Evolutionary conservation across 2,329 filamentous ascomycete species (phyloP).

Genomic region (Ilyonectria mors-panacis): DNA sequence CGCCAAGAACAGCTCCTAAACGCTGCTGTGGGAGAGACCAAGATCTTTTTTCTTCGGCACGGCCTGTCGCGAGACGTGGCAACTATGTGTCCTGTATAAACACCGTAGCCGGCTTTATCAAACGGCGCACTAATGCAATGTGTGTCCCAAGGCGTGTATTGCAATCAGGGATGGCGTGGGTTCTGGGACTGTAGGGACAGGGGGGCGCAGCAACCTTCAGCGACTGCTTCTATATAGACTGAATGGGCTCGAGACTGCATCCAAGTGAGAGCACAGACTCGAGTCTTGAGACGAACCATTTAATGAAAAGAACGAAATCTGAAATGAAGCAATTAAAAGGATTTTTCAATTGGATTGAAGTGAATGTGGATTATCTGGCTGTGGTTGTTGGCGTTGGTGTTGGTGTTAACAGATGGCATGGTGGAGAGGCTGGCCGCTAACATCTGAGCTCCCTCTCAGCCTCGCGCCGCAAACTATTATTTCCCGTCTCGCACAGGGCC

Average conservation of each 20-base stretch:
- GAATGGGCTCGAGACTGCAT: constrained; percentile 37
- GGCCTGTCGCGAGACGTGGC: constrained; percentile 31
- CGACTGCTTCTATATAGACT: constrained; percentile 39
- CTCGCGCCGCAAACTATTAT: constrained; percentile 44
- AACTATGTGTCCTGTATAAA: constrained; percentile 47
- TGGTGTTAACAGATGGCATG: constrained; percentile 1
- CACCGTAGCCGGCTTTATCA: constrained; percentile 42
- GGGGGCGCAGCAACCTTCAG: constrained; percentile 27
- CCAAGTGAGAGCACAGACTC: constrained; percentile 34
- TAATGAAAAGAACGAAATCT: constrained; percentile 46
- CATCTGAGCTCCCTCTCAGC: constrained; percentile 36
- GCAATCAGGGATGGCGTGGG: constrained; percentile 39
- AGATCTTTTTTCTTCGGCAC: constrained; percentile 41
- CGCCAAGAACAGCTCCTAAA: constrained; percentile 71
- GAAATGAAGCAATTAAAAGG: constrained; percentile 13
- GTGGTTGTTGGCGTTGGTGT: constrained; percentile 3
- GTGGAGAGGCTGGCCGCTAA: constrained; percentile 23
- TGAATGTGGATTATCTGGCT: too few relatives aligned
- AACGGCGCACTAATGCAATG: constrained; percentile 46
- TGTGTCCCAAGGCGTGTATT: constrained; percentile 42
- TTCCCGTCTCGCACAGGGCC: constrained; percentile 40
- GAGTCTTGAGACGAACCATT: constrained; percentile 43
- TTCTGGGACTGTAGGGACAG: constrained; percentile 37
- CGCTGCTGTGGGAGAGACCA: constrained; percentile 11
- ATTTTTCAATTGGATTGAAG: constrained; percentile 9